These are phyloP conservation scores for Azolla pinnata DNA, from an alignment of 75 land plant species.

Conservation along the genomic window DNA sequence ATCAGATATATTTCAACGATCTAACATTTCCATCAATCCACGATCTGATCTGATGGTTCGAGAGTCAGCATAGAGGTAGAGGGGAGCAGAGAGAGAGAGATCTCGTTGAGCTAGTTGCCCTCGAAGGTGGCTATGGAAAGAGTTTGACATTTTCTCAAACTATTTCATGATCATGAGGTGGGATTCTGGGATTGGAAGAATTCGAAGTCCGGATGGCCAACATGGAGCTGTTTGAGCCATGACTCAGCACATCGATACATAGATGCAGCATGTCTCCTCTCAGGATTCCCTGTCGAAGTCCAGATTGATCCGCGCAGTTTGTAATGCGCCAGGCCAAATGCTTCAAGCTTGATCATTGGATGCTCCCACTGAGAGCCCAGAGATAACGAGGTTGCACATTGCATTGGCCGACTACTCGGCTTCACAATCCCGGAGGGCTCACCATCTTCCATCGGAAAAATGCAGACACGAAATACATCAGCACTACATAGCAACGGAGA, in stretches of 20 bases:
- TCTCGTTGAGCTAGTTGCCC: no score
- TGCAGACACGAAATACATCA: no score
- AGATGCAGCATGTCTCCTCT: conserved; percentile 34
- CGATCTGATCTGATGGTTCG: no score
- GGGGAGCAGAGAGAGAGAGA: no score
- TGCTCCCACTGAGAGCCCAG: background rate
- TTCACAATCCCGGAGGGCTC: background rate
- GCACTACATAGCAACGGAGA: no score
- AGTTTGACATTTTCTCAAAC: no score
- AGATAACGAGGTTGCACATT: background rate
- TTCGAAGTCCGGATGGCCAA: conserved; percentile 61
- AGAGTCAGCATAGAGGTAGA: no score
- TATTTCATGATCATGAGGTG: no score
- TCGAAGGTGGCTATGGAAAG: no score
- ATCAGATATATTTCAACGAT: no score
- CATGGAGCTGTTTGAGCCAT: conserved; percentile 47
- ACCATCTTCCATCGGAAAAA: background rate
- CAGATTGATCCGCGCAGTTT: conserved; percentile 56
- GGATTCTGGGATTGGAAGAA: conserved; percentile 41
- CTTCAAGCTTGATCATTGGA: conserved; percentile 33
- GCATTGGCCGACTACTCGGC: background rate
- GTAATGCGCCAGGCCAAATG: conserved; percentile 73
- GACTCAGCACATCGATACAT: conserved; percentile 49
- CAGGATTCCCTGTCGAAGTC: conserved; percentile 37
- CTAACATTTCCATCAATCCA: no score